Base-by-base conservation (phyloP, 129 eudicot genomes). In the Kitagawia praeruptora region DNA sequence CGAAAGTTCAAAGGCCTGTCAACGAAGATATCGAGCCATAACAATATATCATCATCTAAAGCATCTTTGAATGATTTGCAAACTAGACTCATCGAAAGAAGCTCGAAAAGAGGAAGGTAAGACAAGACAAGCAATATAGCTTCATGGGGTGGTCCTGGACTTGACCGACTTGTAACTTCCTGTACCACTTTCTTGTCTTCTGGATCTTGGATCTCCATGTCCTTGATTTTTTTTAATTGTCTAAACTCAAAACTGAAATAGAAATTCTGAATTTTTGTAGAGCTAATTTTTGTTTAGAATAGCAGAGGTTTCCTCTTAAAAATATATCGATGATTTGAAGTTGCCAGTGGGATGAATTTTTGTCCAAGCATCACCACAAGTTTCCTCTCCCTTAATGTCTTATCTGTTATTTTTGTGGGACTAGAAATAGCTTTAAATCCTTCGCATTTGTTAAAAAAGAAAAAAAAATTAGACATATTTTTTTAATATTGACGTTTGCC, bases 21-120 rank as follows among this genome's bases (percentile, higher is more conserved):
- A 19, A 91, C 89, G 1, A 89, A 74, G 28, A 93, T 53, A 75
- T 85, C 79, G 53, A 93, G 77, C 98, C 98, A 93, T 34, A 92
- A 87, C 82, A 89, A 78, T 11, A 88, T 83, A 85, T 93, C 98
- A 18, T 79, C 75, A n/a, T 80, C 78, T 69, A 91, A 27, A 70
- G 93, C 88, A 1, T 91, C 84, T 74, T 84, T 82, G 34, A 93
- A 72, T 78, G 98, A 91, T 67, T 51, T 91, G 80, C 96, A 89
- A 19, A 88, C 97, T 84, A 81, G 86, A 34, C 78, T 48, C 91
- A 88, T 85, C 40, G 84, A 76, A 19, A 91, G 89, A 82, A 93
- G 98, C 82, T 93, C 93, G 70, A 78, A 87, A 31, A 91, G 82
- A 37, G 93, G 98, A 81, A 93, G 96, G 81, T 84, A 88, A 67